A percentile compares a stretch with the other conserved stretches of the same genome.
These are phyloP conservation scores for Fusarium coffeatum DNA, from an alignment of 2,329 filamentous ascomycete genomes.

Conservation along the genomic window DNA sequence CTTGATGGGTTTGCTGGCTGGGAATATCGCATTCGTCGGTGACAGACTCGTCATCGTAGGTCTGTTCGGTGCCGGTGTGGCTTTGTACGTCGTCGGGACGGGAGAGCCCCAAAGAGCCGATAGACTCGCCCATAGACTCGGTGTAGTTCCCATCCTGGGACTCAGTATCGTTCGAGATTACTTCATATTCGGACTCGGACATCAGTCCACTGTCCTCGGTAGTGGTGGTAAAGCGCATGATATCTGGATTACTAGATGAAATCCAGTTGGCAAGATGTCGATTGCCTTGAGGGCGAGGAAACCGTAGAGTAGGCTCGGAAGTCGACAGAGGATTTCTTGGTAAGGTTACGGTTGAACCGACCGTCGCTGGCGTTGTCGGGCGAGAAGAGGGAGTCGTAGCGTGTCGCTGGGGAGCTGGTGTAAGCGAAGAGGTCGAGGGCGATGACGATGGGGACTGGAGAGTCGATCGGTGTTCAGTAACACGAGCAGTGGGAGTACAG, in stretches of 20 bases:
- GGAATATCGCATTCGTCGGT: slow-evolving; percentile 49
- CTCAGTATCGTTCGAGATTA: slow-evolving; percentile 66
- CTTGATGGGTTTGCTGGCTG: slow-evolving; percentile 11
- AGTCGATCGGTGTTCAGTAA: slow-evolving; percentile 49
- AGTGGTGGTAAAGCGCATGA: slow-evolving; percentile 61
- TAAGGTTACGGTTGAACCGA: slow-evolving; percentile 1
- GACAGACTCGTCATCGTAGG: slow-evolving; percentile 57
- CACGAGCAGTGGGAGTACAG: slow-evolving; percentile 47
- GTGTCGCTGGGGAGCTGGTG: slow-evolving; percentile 37
- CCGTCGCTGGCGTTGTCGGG: slow-evolving; percentile 35
- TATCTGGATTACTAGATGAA: slow-evolving; percentile 67
- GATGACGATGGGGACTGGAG: slow-evolving; percentile 38
- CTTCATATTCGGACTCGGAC: slow-evolving; percentile 67
- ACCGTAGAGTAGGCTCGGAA: slow-evolving; percentile 65
- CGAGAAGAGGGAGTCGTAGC: slow-evolving; percentile 26
- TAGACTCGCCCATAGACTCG: slow-evolving; percentile 62
- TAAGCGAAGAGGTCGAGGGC: slow-evolving; percentile 39
- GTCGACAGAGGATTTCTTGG: slow-evolving; percentile 47
- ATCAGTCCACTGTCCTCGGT: slow-evolving; percentile 62
- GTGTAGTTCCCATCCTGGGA: slow-evolving; percentile 62
- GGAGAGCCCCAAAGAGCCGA: slow-evolving; percentile 62
- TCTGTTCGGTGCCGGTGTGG: slow-evolving; percentile 61
- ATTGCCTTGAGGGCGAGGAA: slow-evolving; percentile 67
- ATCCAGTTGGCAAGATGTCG: slow-evolving; percentile 69
- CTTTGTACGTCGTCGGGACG: slow-evolving; percentile 65